phyloP scores from a whole-genome alignment of 768 basidiomycete genomes.

The Lactifluus volemus region DNA sequence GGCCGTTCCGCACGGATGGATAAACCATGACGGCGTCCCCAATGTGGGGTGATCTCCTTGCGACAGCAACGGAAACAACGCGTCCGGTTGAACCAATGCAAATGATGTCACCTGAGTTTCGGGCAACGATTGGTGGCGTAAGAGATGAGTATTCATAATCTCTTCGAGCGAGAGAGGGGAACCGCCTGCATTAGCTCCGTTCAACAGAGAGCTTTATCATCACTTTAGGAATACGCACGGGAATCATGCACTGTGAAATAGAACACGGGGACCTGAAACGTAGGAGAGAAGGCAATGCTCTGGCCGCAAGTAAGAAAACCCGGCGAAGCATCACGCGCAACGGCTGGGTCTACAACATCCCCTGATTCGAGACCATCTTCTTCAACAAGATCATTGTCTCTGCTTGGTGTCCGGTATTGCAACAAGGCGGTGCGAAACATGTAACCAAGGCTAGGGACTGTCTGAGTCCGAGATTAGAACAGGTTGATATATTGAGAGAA shows the following conservation, averaged over 20 bases:
- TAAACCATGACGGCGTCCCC: conserved; percentile 69
- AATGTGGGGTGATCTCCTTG: conserved; percentile 82
- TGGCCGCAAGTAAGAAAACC: conserved; percentile 42
- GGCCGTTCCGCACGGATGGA: conserved; percentile 80
- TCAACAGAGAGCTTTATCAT: conserved; percentile 6
- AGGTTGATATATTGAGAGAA: not conserved
- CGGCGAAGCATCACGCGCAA: conserved; percentile 31
- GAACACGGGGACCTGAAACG: conserved; percentile 75
- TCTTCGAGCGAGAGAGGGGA: conserved; percentile 48
- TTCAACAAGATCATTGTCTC: not conserved
- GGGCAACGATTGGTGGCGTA: conserved; percentile 41
- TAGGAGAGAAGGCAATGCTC: conserved; percentile 67
- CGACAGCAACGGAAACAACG: conserved; percentile 68
- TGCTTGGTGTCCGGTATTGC: conserved; percentile 1
- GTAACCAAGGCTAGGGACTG: conserved; percentile 25
- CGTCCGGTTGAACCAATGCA: conserved; percentile 41
- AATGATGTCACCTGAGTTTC: conserved; percentile 41
- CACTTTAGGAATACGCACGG: conserved; percentile 41
- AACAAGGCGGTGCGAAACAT: conserved; percentile 23
- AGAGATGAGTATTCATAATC: conserved; percentile 49
- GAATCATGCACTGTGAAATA: conserved; percentile 66
- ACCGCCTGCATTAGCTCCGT: conserved; percentile 42
- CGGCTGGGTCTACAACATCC: conserved; percentile 23
- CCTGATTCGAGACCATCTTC: conserved; percentile 15
- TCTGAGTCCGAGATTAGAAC: conserved; percentile 20